Evolutionary conservation across 495 filamentous ascomycete species (phyloP).

Genomic region (Lophium mytilinum): DNA sequence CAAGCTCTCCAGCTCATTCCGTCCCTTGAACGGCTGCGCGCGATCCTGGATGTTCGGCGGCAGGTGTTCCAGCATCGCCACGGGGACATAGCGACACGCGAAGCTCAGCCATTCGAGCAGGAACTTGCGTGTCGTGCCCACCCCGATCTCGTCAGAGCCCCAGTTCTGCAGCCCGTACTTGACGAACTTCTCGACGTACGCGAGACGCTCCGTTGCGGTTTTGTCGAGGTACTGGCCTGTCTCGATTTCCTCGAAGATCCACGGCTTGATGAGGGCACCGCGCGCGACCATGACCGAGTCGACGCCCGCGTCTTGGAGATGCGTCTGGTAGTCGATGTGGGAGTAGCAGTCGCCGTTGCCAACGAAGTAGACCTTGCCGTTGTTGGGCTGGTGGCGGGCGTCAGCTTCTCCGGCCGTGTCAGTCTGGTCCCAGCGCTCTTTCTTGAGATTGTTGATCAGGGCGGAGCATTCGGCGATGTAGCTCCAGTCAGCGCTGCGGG

Average conservation of each 20-base stretch:
- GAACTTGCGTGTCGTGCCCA: constrained; percentile 83
- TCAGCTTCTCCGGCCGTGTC: constrained; percentile 78
- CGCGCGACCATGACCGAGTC: constrained; percentile 88
- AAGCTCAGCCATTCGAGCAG: constrained; percentile 94
- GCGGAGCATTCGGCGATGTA: constrained; percentile 89
- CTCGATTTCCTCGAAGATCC: constrained; percentile 95
- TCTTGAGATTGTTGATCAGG: constrained; percentile 68
- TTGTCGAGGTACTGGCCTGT: constrained; percentile 92
- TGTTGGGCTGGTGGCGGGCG: constrained; percentile 48
- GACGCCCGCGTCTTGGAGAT: constrained; percentile 67
- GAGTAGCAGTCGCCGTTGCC: constrained; percentile 97
- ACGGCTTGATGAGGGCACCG: constrained; percentile 90
- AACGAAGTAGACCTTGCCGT: constrained; percentile 70
- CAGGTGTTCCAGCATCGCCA: constrained; percentile 79
- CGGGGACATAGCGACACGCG: constrained; percentile 76
- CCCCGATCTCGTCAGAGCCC: constrained; percentile 88
- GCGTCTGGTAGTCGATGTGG: constrained; percentile 74
- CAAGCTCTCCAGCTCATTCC: constrained; percentile 86
- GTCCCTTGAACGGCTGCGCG: constrained; percentile 70
- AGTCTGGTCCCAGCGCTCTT: constrained; percentile 48
- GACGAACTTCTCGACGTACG: constrained; percentile 79
- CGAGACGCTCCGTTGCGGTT: constrained; percentile 73
- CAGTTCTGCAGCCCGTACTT: constrained; percentile 86
- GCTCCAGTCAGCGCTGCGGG: constrained; percentile 76
- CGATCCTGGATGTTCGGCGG: constrained; percentile 82